These are phyloP conservation scores for Jasminum sambac DNA, from an alignment of 257 asterid genomes.

Conservation along the genomic window DNA sequence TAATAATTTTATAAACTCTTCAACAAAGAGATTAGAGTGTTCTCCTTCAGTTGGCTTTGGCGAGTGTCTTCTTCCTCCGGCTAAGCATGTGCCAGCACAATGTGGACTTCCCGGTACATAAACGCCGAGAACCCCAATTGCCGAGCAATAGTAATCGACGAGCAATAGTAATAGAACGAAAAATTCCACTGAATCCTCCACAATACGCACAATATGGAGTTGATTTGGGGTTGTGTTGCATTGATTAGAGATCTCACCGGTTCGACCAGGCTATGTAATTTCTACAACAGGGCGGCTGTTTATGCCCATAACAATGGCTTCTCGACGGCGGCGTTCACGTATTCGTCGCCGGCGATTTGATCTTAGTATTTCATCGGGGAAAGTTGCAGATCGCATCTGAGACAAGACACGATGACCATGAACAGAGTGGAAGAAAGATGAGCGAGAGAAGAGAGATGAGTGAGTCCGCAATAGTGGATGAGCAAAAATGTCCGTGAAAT, in stretches of 20 bases:
- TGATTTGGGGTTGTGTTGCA: conserved; percentile 91
- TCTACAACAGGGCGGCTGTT: conserved; percentile 79
- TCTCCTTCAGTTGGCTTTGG: conserved; percentile 77
- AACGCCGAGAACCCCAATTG: conserved; percentile 51
- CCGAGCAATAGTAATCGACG: conserved; percentile 73
- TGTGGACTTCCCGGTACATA: conserved; percentile 90
- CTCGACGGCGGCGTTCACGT: conserved; percentile 77
- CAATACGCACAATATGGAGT: too few species aligned
- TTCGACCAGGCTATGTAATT: conserved; percentile 58
- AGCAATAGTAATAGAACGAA: too few species aligned
- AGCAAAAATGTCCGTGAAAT: too few species aligned
- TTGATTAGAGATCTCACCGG: conserved; percentile 86
- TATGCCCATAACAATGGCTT: conserved; percentile 82
- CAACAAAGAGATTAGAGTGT: too few species aligned
- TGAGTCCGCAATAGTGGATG: too few species aligned
- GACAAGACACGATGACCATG: too few species aligned
- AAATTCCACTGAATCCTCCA: conserved; percentile 88
- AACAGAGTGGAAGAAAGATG: too few species aligned
- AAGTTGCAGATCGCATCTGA: too few species aligned
- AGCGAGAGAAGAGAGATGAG: too few species aligned
- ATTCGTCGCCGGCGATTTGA: conserved; percentile 64
- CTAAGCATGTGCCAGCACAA: conserved; percentile 76
- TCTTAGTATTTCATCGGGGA: too few species aligned
- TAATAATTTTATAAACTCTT: too few species aligned
- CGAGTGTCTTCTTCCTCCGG: conserved; percentile 82